Conservation (phyloP, 2,329 filamentous ascomycete species). For the Chrysoporthe deuterocubensis region DNA sequence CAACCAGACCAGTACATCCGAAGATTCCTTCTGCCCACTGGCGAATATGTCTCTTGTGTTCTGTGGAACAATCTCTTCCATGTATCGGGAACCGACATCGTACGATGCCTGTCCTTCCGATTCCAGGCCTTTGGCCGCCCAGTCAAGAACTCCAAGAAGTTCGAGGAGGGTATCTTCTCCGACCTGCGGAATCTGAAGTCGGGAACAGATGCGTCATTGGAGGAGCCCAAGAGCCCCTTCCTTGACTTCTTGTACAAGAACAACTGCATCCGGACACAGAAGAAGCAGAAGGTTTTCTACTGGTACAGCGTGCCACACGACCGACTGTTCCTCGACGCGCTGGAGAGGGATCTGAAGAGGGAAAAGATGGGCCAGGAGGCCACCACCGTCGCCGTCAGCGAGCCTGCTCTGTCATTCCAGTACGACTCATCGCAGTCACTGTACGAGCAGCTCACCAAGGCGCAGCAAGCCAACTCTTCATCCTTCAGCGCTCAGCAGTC, state of each 20-base stretch:
- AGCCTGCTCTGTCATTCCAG: conserved; percentile 96
- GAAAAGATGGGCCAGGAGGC: conserved; percentile 99
- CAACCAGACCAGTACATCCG: conserved; percentile 95
- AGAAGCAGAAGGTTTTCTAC: conserved; percentile 99
- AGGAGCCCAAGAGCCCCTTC: conserved; percentile 98
- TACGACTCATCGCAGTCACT: conserved; percentile 99
- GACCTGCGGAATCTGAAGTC: conserved; percentile 98
- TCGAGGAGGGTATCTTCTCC: conserved; percentile 99
- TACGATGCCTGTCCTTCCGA: conserved; percentile 94
- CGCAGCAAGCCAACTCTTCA: conserved; percentile 97
- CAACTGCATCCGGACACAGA: conserved; percentile 99
- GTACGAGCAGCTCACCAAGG: conserved; percentile 99
- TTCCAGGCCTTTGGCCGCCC: conserved; percentile 98
- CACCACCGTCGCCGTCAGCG: conserved; percentile 93
- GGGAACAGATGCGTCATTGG: conserved; percentile 94
- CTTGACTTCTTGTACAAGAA: conserved; percentile 99
- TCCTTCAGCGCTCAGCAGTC: conserved; percentile 85
- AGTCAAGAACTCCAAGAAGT: conserved; percentile 99
- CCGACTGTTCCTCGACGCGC: conserved; percentile 92
- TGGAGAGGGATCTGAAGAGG: conserved; percentile 96
- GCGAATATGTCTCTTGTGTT: conserved; percentile 98
- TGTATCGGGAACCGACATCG: conserved; percentile 98
- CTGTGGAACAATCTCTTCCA: conserved; percentile 99
- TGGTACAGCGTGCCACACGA: conserved; percentile 99
- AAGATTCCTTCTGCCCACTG: conserved; percentile 91